Base-by-base conservation (phyloP, 768 basidiomycete species). In the Podaxis carcinomalis region DNA sequence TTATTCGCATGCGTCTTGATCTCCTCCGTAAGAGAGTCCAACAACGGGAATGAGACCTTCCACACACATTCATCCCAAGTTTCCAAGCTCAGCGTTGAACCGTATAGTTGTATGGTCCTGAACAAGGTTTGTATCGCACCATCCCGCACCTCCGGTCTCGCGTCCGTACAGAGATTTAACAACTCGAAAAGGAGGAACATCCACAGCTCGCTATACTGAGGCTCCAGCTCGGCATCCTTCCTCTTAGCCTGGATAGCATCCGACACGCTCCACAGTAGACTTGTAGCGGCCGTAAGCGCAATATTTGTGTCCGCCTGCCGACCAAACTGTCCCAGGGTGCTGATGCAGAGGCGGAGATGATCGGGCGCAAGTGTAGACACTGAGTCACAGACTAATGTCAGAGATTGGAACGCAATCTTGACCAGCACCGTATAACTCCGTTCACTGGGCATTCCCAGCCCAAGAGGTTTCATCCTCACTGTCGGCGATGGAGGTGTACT, bases 61-160 rank as follows among this genome's bases (percentile, higher is more conserved):
- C 92, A 94, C n/a, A 96, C 79, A 62, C 93, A 93, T 56, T 92
- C 85, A 44, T 90, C 85, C 96, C 96, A 99, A 0, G 90, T 91
- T 5, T 87, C 87, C 40, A 82, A 69, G 67, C 88, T 90, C 53
- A 99, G 77, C 0, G 89, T 92, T 6, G 87, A 86, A 1, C 96
- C 96, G 69, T 99, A 98, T 9, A 98, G 79, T 72, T 96, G 93
- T 76, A 98, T 84, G 1, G 93, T 92, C 51, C 95, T 83, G 75
- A 97, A 98, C 56, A 99, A 71, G 1, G 95, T 98, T 73, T 97
- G 95, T 49, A 98, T 95, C 9, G 96, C 95, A 0, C 93, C 93
- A 64, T 91, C 90, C 16, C 95, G 84, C 0, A 96, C 93, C 69
- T 99, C 95, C 19, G 89, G 86, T 35, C 96, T 83, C 0, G 81